Base-by-base conservation (phyloP, 139 green algal species). In the Coccomyxa sp. region DNA sequence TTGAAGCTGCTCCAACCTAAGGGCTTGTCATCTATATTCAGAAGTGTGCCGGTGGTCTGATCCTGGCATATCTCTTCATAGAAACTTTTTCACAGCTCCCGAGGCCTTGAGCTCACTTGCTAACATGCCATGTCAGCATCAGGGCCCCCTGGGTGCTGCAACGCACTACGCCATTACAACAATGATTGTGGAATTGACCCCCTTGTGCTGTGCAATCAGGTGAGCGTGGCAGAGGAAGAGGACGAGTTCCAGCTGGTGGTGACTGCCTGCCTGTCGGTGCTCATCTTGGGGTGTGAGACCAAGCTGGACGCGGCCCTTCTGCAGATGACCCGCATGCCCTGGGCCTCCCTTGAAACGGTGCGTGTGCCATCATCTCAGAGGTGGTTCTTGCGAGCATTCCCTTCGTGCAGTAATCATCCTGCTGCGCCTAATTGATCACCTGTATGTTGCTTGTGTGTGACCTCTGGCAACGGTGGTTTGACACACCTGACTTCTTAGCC, bases 241-340 rank as follows among this genome's bases (percentile, higher is more conserved):
- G 89, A 93, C 45, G 90, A 94, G 18, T 98, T 98, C 84, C 85
- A 87, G n/a, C 63, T 51, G 7, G 85, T 96, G 13, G 89, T 95
- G 51, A 94, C 90, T 16, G 85, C 92, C 31, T 95, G 92, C 86
- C 90, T 99, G 66, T 88, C 80, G 7, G 91, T 95, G 76, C 89
- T 99, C 83, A 89, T 99, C 77, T 87, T 98, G 79, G 93, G 92
- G 59, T 57, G 98, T 27, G 97, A 98, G 92, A 97, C 94, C 30
- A 87, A 89, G 30, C 88, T 99, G 81, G 96, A 99, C 57, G 87
- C 76, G 7, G 86, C 88, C 7, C 89, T 98, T 58, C 58, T 84
- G 84, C 87, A 89, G 79, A 89, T 93, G 86, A 79, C 82, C 17
- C 84, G 87, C 66, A 68, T 91, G 67, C 86, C 88, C 75, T 96